These are phyloP conservation scores for Capillidium rhysosporum DNA, from an alignment of 371 early-diverging fungal species.

Conservation along the genomic window DNA sequence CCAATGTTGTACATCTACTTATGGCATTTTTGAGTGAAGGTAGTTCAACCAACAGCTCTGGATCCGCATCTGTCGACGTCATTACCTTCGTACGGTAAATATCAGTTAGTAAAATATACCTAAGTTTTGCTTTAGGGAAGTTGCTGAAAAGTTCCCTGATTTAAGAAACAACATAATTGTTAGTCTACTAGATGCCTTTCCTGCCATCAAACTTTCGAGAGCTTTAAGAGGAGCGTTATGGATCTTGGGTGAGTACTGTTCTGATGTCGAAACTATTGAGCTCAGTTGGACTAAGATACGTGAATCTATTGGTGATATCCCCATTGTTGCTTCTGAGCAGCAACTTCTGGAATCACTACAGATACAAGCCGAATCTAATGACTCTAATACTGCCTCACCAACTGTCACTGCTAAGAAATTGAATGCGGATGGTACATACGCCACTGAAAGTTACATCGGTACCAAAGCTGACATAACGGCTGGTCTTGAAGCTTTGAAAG, in stretches of 20 bases:
- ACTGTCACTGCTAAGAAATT: slow-evolving; percentile 46
- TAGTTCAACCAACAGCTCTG: slow-evolving; percentile 24
- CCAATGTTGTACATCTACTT: slow-evolving; percentile 79
- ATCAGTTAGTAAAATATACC: slow-evolving; percentile 3
- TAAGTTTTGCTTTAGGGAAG: slow-evolving; percentile 33
- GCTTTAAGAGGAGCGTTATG: slow-evolving; percentile 93
- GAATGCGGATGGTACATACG: slow-evolving; percentile 92
- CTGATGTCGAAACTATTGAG: slow-evolving; percentile 51
- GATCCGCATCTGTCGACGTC: slow-evolving; percentile 85
- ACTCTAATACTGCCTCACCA: slow-evolving; percentile 18
- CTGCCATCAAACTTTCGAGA: slow-evolving; percentile 81
- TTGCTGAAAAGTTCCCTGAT: slow-evolving; percentile 83
- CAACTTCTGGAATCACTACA: slow-evolving; percentile 18
- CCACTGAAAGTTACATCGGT: slow-evolving; percentile 75
- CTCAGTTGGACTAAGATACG: slow-evolving; percentile 65
- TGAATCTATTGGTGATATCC: slow-evolving; percentile 69
- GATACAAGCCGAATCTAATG: slow-evolving; percentile 15
- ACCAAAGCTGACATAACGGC: slow-evolving; percentile 21
- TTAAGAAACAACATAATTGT: slow-evolving; percentile 60
- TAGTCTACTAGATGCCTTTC: slow-evolving; percentile 58
- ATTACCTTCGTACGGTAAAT: slow-evolving; percentile 72
- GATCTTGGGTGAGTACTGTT: slow-evolving; percentile 88
- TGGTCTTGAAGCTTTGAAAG: slow-evolving; percentile 35
- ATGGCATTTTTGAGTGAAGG: slow-evolving; percentile 81
- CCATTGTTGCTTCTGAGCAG: slow-evolving; percentile 75